Evolutionary conservation across 1,284 basidiomycete species (phyloP).

Genomic region (Ganoderma lucidum): DNA sequence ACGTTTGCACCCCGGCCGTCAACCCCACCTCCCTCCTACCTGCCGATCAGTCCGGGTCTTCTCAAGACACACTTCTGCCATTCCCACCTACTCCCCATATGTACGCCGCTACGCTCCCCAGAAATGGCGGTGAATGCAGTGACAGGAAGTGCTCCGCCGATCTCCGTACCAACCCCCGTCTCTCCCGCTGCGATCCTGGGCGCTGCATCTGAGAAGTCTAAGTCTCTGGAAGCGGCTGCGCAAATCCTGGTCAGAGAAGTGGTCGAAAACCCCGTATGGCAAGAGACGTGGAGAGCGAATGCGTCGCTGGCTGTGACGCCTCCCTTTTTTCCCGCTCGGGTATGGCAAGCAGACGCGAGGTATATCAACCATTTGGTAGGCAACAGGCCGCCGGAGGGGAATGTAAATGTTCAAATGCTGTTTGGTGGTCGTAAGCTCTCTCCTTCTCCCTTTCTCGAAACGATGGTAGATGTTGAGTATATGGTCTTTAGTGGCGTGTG

Average conservation of each 20-base stretch:
- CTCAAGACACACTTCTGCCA: constrained; percentile 73
- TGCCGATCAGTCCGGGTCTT: constrained; percentile 71
- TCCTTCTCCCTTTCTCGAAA: background rate
- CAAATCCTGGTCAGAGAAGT: constrained; percentile 67
- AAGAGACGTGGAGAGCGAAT: constrained; percentile 66
- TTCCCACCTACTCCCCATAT: constrained; percentile 61
- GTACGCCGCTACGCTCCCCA: constrained; percentile 62
- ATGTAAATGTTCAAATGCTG: constrained; percentile 43
- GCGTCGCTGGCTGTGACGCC: constrained; percentile 39
- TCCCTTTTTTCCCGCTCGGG: constrained; percentile 40
- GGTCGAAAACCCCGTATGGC: constrained; percentile 74
- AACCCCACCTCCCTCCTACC: constrained; percentile 73
- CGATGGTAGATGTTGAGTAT: background rate
- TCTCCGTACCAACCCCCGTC: constrained; percentile 77
- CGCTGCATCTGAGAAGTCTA: constrained; percentile 65
- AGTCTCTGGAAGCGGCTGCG: constrained; percentile 70
- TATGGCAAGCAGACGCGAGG: constrained; percentile 58
- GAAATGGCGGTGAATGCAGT: constrained; percentile 55
- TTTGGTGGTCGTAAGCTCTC: constrained; percentile 48
- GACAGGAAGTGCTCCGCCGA: constrained; percentile 49
- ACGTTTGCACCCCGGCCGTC: constrained; percentile 59
- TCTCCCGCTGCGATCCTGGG: constrained; percentile 75
- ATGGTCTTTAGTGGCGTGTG: background rate
- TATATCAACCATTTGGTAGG: constrained; percentile 51
- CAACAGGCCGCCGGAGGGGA: constrained; percentile 36